These are phyloP conservation scores for Fusarium pseudograminearum DNA, from an alignment of 2,329 filamentous ascomycete species.

Conservation along the genomic window DNA sequence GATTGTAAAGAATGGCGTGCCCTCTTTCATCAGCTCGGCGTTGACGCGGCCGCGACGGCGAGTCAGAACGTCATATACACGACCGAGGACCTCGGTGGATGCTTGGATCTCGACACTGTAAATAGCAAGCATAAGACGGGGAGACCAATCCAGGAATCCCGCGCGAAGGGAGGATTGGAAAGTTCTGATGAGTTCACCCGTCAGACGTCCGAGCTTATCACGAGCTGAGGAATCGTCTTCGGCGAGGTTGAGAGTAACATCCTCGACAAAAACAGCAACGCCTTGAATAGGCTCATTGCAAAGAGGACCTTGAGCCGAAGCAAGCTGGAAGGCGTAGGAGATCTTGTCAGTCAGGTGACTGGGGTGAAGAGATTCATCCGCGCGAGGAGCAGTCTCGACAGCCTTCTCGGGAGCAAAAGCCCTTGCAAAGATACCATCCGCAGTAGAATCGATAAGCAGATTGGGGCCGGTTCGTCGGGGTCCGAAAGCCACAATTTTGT, in stretches of 20 bases:
- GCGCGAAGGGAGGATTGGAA: constrained; percentile 85
- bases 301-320: constrained; percentile 87
- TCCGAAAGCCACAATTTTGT: constrained; percentile 90
- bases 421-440: constrained; percentile 76
- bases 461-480: constrained; percentile 89
- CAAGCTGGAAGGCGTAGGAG: constrained; percentile 92
- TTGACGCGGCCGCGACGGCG: constrained; percentile 90
- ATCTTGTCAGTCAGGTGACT: constrained; percentile 90
- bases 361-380: constrained; percentile 65
- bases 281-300: constrained; percentile 95
- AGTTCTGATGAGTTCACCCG: constrained; percentile 92
- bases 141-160: constrained; percentile 95
- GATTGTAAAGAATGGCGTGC: constrained; percentile 96
- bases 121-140: constrained; percentile 95
- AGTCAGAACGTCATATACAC: constrained; percentile 98
- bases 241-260: constrained; percentile 71
- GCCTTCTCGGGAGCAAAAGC: constrained; percentile 66
- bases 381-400: constrained; percentile 52
- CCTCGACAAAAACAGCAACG: constrained; percentile 89
- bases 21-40: constrained; percentile 91
- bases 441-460: constrained; percentile 85
- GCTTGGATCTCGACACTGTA: constrained; percentile 98
- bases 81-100: constrained; percentile 92
- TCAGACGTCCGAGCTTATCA: constrained; percentile 81
- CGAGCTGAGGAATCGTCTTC: constrained; percentile 67